phyloP scores from a whole-genome alignment of 371 early-diverging fungal genomes.

The Mucor circinelloides region DNA sequence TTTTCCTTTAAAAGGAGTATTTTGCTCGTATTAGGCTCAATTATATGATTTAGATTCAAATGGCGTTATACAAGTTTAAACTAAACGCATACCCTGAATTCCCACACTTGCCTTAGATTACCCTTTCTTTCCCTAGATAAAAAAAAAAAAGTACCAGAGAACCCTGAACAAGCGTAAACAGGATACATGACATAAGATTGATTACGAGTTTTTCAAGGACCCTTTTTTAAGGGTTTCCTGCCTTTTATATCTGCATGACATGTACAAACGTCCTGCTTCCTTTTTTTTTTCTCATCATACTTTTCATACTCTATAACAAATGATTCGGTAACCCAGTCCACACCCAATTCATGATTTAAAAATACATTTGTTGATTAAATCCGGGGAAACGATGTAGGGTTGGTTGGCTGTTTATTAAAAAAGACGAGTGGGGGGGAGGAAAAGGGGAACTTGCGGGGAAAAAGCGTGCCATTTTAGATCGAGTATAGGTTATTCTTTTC shows the following conservation, averaged over 20 bases:
- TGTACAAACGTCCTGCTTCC: neutral
- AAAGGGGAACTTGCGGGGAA: neutral
- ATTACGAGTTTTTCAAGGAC: neutral
- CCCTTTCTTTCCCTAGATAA: neutral
- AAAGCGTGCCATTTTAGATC: neutral
- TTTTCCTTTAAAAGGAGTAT: neutral
- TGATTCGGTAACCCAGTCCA: neutral
- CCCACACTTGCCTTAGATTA: neutral
- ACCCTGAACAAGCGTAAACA: neutral
- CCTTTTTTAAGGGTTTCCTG: neutral
- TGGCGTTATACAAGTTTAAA: conserved; percentile 1
- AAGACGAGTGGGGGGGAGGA: neutral
- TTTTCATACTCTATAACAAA: no score
- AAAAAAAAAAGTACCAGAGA: neutral
- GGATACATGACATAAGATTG: conserved; percentile 1
- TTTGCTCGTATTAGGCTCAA: neutral
- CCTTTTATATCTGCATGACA: neutral
- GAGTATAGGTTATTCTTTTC: conserved; percentile 2
- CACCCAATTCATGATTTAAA: neutral
- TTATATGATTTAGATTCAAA: neutral
- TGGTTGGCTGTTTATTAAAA: neutral
- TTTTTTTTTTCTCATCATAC: no score
- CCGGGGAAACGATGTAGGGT: neutral
- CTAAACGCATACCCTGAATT: neutral
- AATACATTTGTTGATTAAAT: neutral